Percentiles rank a stretch among this genome's conserved stretches.
These are phyloP conservation scores for Populus trichocarpa DNA, from an alignment of 441 rosid species.

Conservation along the genomic window DNA sequence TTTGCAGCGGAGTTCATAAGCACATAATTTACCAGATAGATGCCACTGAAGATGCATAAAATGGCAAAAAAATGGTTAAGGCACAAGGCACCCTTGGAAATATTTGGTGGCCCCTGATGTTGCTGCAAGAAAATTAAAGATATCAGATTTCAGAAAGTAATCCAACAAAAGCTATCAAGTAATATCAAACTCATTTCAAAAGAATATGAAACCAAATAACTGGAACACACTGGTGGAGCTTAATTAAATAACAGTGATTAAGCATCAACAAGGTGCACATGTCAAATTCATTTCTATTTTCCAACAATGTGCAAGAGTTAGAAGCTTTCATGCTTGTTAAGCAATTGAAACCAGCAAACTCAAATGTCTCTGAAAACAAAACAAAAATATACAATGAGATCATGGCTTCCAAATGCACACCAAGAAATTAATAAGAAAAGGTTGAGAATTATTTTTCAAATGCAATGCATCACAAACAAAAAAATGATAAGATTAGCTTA, in stretches of 20 bases:
- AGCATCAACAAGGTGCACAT: background rate
- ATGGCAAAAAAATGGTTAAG: slow-evolving; percentile 73
- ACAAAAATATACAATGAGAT: background rate
- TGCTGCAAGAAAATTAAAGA: slow-evolving; percentile 44
- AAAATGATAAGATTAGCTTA: background rate
- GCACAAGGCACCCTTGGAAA: slow-evolving; percentile 57
- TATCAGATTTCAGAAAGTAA: slow-evolving; percentile 15
- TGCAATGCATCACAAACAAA: background rate
- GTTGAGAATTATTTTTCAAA: background rate
- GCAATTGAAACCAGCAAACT: background rate
- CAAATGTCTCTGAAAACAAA: background rate
- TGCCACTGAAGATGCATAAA: slow-evolving; percentile 65
- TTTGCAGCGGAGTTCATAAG: slow-evolving; percentile 84
- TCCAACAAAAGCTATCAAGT: background rate
- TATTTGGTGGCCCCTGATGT: slow-evolving; percentile 43
- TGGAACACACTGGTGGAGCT: background rate
- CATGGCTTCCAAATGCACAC: background rate
- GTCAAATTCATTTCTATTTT: background rate
- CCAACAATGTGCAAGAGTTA: background rate
- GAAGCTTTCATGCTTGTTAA: background rate
- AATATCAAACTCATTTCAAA: background rate
- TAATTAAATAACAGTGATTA: background rate
- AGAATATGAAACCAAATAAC: background rate
- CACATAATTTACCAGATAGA: slow-evolving; percentile 67
- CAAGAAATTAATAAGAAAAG: background rate